Evolutionary conservation across 371 early-diverging fungal species (phyloP), one percentile per base, ranked within the genome.

Genomic region (Mucor piriformis): DNA sequence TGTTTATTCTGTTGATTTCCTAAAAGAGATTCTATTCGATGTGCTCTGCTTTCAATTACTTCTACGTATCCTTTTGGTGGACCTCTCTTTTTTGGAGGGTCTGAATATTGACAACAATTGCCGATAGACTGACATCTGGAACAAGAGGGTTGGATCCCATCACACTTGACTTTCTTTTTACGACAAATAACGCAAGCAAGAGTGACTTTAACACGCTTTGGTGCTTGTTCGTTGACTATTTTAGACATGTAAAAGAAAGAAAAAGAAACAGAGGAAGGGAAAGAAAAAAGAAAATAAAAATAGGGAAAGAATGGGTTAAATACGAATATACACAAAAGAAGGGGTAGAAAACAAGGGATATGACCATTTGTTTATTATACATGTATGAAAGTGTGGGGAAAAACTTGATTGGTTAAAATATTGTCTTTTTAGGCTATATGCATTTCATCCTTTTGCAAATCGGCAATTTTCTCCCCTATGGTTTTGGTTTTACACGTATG

Each of bases 11-110:
- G 24, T 48, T 50, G 24, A n/a, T 49, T 63, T 8, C 49, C 48
- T 20, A 89, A 67, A 50, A 90, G 74, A 18, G 79, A 83, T 59
- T 91, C 86, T 29, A 87, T 83, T 50, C 84, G 84, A 66, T 85
- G 86, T n/a, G 86, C 77, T 44, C 89, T 70, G 63, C 74, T 83
- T 51, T 88, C 89, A 46, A 91, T 91, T 11, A 84, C 79, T 47
- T 89, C 91, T 18, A 86, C 85, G 64, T 86, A 84, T 8, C 86
- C 86, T 68, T 89, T 91, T 24, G 88, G 86, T 12, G 91, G 91
- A 0, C 91, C 91, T 34, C 88, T 70, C 43, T 74, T 76, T 53
- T 66, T 73, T 11, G 66, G 66, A 33, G 64, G 64, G 24, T 67
- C 67, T 13, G 70, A 57, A 59, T 76, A 79, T 50, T 72, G 66